These are phyloP conservation scores for Lagerstroemia speciosa DNA, from an alignment of 345 rosid genomes.

Conservation along the genomic window DNA sequence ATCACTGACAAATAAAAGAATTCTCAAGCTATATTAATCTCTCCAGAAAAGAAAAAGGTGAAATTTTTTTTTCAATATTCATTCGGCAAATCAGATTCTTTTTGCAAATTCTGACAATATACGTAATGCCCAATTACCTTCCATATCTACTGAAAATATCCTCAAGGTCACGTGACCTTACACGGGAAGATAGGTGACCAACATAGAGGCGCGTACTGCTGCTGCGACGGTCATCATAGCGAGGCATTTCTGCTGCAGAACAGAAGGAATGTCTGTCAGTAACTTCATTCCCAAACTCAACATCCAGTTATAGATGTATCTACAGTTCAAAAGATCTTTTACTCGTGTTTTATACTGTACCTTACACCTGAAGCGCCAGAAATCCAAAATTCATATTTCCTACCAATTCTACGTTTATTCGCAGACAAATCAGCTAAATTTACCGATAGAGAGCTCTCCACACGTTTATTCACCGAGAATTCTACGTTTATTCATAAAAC, in stretches of 20 bases:
- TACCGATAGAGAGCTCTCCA: background rate
- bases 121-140: slow-evolving; percentile 27
- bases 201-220: slow-evolving; percentile 67
- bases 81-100: background rate
- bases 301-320: background rate
- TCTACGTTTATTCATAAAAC: no score
- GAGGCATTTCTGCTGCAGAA: slow-evolving; percentile 44
- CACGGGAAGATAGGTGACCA: slow-evolving; percentile 56
- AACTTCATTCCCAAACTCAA: background rate
- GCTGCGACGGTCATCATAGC: slow-evolving; percentile 55
- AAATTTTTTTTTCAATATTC: background rate
- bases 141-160: slow-evolving; percentile 69
- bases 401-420: no score
- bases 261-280: background rate
- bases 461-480: background rate
- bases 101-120: background rate
- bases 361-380: no score
- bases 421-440: no score
- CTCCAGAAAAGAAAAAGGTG: background rate
- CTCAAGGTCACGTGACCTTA: slow-evolving; percentile 65
- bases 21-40: background rate
- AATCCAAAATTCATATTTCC: no score
- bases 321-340: no score
- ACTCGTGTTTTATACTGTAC: no score
- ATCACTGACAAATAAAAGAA: background rate